Evolutionary conservation across 2,329 filamentous ascomycete species (phyloP).

Genomic region (Pseudogymnoascus sp.): DNA sequence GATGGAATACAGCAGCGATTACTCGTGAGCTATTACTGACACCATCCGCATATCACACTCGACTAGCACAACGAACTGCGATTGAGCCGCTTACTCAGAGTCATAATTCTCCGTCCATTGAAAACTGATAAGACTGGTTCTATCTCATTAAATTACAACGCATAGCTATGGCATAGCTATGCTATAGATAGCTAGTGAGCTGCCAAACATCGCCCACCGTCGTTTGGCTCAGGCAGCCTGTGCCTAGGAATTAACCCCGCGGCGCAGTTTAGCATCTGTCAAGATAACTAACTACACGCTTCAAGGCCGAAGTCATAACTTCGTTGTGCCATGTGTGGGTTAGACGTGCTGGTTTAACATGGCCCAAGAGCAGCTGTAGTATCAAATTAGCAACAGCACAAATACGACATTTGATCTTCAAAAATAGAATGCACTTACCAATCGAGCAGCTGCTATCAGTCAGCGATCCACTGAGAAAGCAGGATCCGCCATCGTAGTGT

Average conservation of each 20-base stretch:
- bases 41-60: background rate
- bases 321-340: background rate
- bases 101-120: background rate
- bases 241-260: background rate
- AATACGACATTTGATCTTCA: background rate
- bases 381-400: background rate
- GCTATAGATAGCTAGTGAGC: background rate
- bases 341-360: background rate
- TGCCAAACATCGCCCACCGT: background rate
- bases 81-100: background rate
- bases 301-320: background rate
- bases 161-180: background rate
- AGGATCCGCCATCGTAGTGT: slow-evolving; percentile 2
- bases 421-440: background rate
- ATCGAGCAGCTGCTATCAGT: background rate
- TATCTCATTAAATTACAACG: background rate
- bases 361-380: background rate
- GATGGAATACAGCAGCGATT: background rate
- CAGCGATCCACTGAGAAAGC: background rate
- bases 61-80: background rate
- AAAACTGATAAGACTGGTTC: background rate
- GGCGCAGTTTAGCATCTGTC: background rate
- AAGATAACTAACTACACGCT: background rate
- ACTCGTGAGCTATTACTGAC: background rate
- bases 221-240: background rate